phyloP scores from a whole-genome alignment of 768 basidiomycete genomes.

The Tulasnella sp. region DNA sequence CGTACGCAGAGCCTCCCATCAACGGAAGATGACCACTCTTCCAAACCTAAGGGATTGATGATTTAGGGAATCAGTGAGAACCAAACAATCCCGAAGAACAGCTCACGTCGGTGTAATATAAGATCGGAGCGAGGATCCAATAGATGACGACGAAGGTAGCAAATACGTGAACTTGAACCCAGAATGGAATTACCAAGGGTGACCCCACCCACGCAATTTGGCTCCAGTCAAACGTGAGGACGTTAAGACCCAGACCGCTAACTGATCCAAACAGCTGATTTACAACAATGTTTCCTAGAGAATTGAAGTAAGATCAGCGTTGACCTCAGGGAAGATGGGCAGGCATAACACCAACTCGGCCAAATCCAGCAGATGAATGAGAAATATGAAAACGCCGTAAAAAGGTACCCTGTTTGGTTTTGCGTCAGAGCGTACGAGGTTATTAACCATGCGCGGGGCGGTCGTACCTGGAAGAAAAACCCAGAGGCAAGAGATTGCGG shows the following conservation, averaged over 20 bases:
- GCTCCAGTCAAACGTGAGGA: conserved; percentile 93
- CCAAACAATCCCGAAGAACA: not conserved
- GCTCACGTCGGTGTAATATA: conserved; percentile 90
- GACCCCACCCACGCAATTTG: conserved; percentile 70
- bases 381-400: conserved; percentile 84
- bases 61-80: not conserved
- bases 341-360: conserved; percentile 30
- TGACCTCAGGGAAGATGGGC: not conserved
- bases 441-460: not conserved
- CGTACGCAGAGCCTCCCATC: conserved; percentile 46
- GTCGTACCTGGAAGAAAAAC: conserved; percentile 86
- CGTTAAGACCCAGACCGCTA: conserved; percentile 83
- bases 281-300: conserved; percentile 68
- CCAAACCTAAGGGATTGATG: conserved; percentile 44
- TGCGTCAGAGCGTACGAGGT: not conserved
- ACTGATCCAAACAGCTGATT: conserved; percentile 90
- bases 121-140: conserved; percentile 85
- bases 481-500: conserved; percentile 72
- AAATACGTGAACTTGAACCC: conserved; percentile 92
- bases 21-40: conserved; percentile 51
- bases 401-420: conserved; percentile 71
- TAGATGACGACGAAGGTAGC: conserved; percentile 84
- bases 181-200: conserved; percentile 88
- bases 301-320: not conserved
- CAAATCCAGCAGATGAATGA: conserved; percentile 92